phyloP scores from a whole-genome alignment of 768 basidiomycete genomes.

The Antrodiella citrinella region DNA sequence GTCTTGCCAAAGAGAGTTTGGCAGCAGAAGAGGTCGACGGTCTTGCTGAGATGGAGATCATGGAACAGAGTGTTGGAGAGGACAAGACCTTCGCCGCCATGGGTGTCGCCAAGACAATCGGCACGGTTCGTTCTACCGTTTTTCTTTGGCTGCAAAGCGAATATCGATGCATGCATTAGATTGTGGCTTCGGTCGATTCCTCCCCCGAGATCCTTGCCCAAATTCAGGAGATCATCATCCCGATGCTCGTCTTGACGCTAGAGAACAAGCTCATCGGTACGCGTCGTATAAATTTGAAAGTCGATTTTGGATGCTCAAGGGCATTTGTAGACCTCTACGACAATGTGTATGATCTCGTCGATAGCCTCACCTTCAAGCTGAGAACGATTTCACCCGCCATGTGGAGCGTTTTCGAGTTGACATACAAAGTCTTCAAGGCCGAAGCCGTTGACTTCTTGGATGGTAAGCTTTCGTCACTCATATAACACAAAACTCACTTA shows the following conservation, averaged over 20 bases:
- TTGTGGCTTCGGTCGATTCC: constrained; percentile 67
- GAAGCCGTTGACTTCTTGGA: constrained; percentile 84
- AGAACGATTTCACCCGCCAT: constrained; percentile 68
- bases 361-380: constrained; percentile 77
- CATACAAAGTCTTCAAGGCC: constrained; percentile 74
- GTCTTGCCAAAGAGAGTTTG: constrained; percentile 64
- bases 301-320: no score
- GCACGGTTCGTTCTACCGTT: constrained; percentile 42
- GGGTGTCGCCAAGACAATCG: constrained; percentile 81
- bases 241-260: constrained; percentile 68
- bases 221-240: constrained; percentile 75
- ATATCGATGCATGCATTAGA: constrained; percentile 30
- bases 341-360: constrained; percentile 80
- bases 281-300: constrained; percentile 15
- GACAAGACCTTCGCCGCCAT: constrained; percentile 86
- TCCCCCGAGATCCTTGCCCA: constrained; percentile 69
- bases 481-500: no score
- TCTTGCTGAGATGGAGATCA: constrained; percentile 37
- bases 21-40: constrained; percentile 40
- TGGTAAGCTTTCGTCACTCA: constrained; percentile 33
- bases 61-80: constrained; percentile 52
- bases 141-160: background rate
- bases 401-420: constrained; percentile 85
- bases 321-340: constrained; percentile 82
- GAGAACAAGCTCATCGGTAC: constrained; percentile 70